Conservation (phyloP, 2,329 filamentous ascomycete genomes). For the Xylaria sp. region DNA sequence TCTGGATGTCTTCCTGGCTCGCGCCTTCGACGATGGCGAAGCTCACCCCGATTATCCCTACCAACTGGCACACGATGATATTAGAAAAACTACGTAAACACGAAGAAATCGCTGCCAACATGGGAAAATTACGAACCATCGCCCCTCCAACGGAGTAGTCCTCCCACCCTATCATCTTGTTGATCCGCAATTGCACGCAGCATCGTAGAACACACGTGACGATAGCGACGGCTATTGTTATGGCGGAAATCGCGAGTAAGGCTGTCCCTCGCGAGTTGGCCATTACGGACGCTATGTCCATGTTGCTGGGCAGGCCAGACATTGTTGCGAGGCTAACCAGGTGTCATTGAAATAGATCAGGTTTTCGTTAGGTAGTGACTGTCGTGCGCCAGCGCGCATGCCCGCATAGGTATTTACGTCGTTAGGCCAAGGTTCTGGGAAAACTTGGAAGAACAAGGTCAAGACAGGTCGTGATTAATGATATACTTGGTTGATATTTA, state of each 20-base stretch:
- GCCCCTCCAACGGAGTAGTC: slow-evolving; percentile 45
- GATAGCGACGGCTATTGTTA: slow-evolving; percentile 42
- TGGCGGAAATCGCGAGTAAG: slow-evolving; percentile 45
- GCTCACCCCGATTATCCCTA: slow-evolving; percentile 44
- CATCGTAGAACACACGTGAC: slow-evolving; percentile 43
- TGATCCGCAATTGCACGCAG: slow-evolving; percentile 38
- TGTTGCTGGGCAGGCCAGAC: slow-evolving; percentile 30
- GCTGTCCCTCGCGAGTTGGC: slow-evolving; percentile 42
- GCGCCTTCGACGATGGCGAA: slow-evolving; percentile 44
- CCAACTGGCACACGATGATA: slow-evolving; percentile 32
- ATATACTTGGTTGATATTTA: slow-evolving; percentile 11
- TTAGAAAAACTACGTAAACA: neutral
- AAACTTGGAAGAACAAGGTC: neutral
- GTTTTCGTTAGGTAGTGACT: neutral
- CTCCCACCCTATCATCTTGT: slow-evolving; percentile 39
- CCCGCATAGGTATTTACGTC: neutral
- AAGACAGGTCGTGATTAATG: slow-evolving; percentile 11
- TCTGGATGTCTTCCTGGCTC: slow-evolving; percentile 32
- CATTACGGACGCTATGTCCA: slow-evolving; percentile 25
- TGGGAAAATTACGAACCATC: slow-evolving; percentile 33
- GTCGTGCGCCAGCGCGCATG: neutral
- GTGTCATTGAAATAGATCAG: neutral
- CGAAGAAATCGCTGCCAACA: neutral
- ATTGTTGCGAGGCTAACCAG: neutral
- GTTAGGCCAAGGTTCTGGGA: neutral